A percentile compares a stretch with the other conserved stretches of the same genome.
Conservation (phyloP, 1,284 basidiomycete species). For the Schizophyllum commune region DNA sequence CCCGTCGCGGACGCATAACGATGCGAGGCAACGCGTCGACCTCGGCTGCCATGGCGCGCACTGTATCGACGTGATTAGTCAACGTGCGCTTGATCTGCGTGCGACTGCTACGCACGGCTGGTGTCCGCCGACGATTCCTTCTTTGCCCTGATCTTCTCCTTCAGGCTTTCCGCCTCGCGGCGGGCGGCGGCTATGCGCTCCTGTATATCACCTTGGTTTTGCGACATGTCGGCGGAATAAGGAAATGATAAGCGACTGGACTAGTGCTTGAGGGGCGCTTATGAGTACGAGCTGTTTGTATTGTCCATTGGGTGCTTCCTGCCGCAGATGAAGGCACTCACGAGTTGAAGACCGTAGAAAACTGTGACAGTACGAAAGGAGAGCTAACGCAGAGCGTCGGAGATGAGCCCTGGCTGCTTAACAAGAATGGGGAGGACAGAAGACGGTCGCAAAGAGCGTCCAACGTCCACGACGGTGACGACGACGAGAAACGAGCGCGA, state of each 20-base stretch:
- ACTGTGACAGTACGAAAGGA: slow-evolving; percentile 1
- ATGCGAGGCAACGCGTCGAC: slow-evolving; percentile 93
- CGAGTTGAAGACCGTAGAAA: no score
- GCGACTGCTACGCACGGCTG: slow-evolving; percentile 60
- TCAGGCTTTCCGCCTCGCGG: slow-evolving; percentile 92
- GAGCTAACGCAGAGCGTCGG: background rate
- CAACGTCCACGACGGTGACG: slow-evolving; percentile 1
- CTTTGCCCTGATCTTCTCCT: slow-evolving; percentile 95
- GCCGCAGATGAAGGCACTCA: no score
- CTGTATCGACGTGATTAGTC: slow-evolving; percentile 30
- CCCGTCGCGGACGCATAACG: slow-evolving; percentile 91
- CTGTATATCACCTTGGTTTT: slow-evolving; percentile 81
- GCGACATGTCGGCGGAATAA: slow-evolving; percentile 47
- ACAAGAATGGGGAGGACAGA: no score
- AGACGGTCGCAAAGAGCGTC: background rate
- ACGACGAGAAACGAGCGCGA: background rate
- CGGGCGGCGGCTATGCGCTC: slow-evolving; percentile 94
- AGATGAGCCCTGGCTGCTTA: no score
- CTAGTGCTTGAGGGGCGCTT: no score
- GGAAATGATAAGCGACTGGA: no score
- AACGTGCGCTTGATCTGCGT: slow-evolving; percentile 6
- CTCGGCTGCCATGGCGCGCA: slow-evolving; percentile 95
- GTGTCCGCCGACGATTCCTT: slow-evolving; percentile 96
- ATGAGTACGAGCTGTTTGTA: no score
- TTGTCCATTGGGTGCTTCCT: no score